These are phyloP conservation scores for Lecanicillium sp. DNA, from an alignment of 2,329 filamentous ascomycete genomes.

Conservation along the genomic window DNA sequence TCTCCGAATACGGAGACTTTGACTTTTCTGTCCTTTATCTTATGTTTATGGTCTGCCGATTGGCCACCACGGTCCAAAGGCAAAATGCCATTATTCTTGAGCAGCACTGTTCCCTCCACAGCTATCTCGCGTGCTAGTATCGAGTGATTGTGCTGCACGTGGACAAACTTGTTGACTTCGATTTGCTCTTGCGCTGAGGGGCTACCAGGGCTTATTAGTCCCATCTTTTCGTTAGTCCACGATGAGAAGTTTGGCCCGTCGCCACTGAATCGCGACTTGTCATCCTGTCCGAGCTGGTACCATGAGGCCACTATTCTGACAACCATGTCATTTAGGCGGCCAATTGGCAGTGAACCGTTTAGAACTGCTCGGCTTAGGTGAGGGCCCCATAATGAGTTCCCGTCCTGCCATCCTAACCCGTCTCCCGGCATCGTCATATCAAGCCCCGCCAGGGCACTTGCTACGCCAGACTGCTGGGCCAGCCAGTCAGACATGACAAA, in stretches of 20 bases:
- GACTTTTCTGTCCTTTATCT: constrained; percentile 28
- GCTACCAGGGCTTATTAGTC: constrained; percentile 46
- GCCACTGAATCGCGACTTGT: constrained; percentile 60
- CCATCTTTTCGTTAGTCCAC: constrained; percentile 54
- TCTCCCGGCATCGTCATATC: constrained; percentile 68
- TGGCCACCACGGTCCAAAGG: constrained; percentile 31
- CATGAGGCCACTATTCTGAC: constrained; percentile 80
- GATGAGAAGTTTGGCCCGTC: constrained; percentile 73
- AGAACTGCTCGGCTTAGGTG: constrained; percentile 72
- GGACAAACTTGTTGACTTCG: constrained; percentile 61
- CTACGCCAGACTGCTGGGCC: constrained; percentile 52
- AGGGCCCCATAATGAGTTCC: constrained; percentile 70
- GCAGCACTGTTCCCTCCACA: constrained; percentile 48
- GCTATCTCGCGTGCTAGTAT: constrained; percentile 44
- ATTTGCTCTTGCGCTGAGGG: constrained; percentile 25
- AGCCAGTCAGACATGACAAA: constrained; percentile 65
- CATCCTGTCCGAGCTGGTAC: constrained; percentile 78
- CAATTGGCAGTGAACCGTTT: constrained; percentile 74
- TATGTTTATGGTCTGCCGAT: constrained; percentile 10
- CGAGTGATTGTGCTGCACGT: constrained; percentile 48
- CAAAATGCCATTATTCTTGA: constrained; percentile 55
- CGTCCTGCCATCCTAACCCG: constrained; percentile 57
- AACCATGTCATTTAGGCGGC: constrained; percentile 81
- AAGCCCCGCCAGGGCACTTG: constrained; percentile 52
- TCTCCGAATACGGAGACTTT: constrained; percentile 45